Base-by-base conservation (phyloP, 1,139 yeast genomes). In the Candida tunisiensis region DNA sequence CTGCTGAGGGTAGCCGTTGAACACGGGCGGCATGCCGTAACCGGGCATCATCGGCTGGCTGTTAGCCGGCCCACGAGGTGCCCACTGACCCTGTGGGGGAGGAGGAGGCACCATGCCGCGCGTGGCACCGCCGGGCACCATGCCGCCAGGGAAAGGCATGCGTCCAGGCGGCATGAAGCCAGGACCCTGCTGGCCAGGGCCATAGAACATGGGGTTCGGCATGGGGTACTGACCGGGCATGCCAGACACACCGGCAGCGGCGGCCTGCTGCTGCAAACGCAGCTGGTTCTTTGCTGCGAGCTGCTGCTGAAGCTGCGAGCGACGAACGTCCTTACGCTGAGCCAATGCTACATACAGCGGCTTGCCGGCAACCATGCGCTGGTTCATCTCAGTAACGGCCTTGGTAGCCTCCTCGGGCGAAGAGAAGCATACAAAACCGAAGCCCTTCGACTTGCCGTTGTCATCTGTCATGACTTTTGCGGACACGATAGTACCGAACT, bases 261-360 rank as follows among this genome's bases (percentile, higher is more conserved):
- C 56, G 24, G 60, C 62, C 57, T 80, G 83, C 57, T 83, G 93
- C 68, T 85, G 96, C 72, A 83, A 70, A 67, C 96, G 80, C 75
- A 85, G 73, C 64, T 88, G 96, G 71, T 82, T 83, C 69, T 94
- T 80, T 43, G 95, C 96, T 59, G 80, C 93, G 53, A 83, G 79
- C 62, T 88, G 98, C 65, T 91, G 96, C 58, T 83, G 91, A 55
- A 91, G 69, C 66, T 88, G 96, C 48, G 83, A 72, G 56, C 93
- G 80, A 71, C 99, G 83, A 37, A 82, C 93, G 51, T 88, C 98
- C 66, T 83, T 85, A 61, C 95, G 80, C 71, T 88, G 98, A 47
- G 98, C 98, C 53, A 91, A 74, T 39, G 96, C 95, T 60, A 88
- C 99, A 57, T 88, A 88, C 54, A 88, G 69, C 49, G 98, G 98